Evolutionary conservation across 371 early-diverging fungal species (phyloP), one percentile per base, ranked within the genome.

Genomic region (Lichtheimia hyalospora): DNA sequence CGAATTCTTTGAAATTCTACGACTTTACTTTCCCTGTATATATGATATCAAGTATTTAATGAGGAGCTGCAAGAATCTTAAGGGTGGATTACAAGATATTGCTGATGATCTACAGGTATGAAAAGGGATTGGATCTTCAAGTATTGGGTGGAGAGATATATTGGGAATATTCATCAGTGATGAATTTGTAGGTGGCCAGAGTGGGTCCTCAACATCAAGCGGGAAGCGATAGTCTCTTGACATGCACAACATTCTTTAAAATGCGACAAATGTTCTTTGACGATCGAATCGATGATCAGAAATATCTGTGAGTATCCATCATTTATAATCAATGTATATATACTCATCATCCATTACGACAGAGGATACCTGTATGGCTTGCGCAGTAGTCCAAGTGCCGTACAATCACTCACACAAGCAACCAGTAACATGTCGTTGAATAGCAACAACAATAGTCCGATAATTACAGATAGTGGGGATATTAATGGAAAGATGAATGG

Each of bases 171-270:
- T 34, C 34, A 34, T 34, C 64, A 34, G 10, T 6, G 34, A 8
- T 34, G 2, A 10, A 34, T 6, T 34, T 34, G 34, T 34, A 91
- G 86, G 89, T 96, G 58, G 70, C 89, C 52, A 83, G 99, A 50
- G 90, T 97, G 52, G 99, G 99, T 7, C 91, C 94, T 40, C 98
- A 98, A 80, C 99, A 99, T 77, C 99, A 99, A 76, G 99, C 99
- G 27, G 99, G 99, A 15, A 96, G 96, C 69, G 99, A 99, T 78
- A 92, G 96, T 63, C 78, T 99, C 50, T 73, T 99, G 63, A 99
- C 99, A 5, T 89, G 92, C 24, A 84, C 92, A 55, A 92, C 96
- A 7, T 99, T 99, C 67, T 99, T 99, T 77, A 93, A 95, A 67
- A 92, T 99, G 90, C 88, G 94, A 58, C 89, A 94, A 72, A 90